Conservation (phyloP, 2,329 filamentous ascomycete genomes). For the Ophiocordyceps camponoti-saundersi region DNA sequence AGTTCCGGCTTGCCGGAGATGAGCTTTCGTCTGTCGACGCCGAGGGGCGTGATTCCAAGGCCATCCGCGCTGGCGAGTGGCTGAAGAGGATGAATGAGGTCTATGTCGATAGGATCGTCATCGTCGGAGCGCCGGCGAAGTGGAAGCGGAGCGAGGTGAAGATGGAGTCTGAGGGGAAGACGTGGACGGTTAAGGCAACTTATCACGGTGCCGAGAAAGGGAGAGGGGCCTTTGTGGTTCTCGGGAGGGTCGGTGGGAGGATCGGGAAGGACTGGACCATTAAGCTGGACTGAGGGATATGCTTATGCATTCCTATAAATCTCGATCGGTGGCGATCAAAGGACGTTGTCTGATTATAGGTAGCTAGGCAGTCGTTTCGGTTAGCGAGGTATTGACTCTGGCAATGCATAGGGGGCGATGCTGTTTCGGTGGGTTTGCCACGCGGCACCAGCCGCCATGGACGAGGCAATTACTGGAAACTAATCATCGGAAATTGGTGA, state of each 20-base stretch:
- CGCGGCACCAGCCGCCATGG: no score
- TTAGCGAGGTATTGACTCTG: no score
- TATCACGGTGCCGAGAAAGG: slow-evolving; percentile 33
- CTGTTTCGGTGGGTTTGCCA: no score
- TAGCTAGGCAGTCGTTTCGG: no score
- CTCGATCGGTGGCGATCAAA: no score
- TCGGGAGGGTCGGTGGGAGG: slow-evolving; percentile 32
- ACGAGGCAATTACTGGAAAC: no score
- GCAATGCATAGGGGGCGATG: no score
- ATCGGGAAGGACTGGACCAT: slow-evolving; percentile 38
- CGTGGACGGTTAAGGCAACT: slow-evolving; percentile 40
- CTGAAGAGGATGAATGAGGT: slow-evolving; percentile 66
- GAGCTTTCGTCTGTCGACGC: slow-evolving; percentile 55
- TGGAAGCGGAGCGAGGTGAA: slow-evolving; percentile 52
- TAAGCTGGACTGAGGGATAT: slow-evolving; percentile 8
- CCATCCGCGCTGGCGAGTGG: slow-evolving; percentile 48
- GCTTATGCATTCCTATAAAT: not conserved
- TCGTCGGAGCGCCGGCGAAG: slow-evolving; percentile 59
- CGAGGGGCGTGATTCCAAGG: slow-evolving; percentile 32
- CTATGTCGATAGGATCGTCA: slow-evolving; percentile 63
- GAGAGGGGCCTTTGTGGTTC: slow-evolving; percentile 31
- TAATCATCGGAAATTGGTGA: no score
- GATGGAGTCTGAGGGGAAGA: slow-evolving; percentile 34
- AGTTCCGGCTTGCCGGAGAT: slow-evolving; percentile 48
- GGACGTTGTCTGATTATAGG: no score